Evolutionary conservation across 75 land plant genomes (phyloP), one percentile per base, ranked within the genome.

Genomic region (Isoetes taiwanensis): DNA sequence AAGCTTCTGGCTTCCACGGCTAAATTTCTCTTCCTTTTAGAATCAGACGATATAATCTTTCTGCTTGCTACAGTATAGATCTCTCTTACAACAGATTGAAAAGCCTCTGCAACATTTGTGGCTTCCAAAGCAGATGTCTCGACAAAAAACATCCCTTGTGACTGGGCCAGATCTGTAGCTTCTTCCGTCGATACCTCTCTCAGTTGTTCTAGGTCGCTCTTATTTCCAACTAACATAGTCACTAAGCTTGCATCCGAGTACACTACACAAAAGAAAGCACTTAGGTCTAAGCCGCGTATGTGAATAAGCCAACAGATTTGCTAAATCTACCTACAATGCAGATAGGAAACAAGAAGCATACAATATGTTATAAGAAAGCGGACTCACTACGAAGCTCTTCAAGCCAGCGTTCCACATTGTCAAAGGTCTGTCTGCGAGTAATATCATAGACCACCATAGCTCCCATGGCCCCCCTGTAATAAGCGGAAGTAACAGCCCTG

Each of bases 101-200:
- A 88, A n/a, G 95, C 95, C 24, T 62, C 54, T 16, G 60, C 38
- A 0, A 88, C 95, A 56, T 88, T 88, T 27, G 95, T 82, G n/a
- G 95, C 81, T 60, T 88, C 80, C 16, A 88, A 73, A 0, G 95
- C 90, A 21, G 90, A 88, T 10, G 95, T 88, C 71, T 88, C 95
- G 29, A 88, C 77, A 62, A 85, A 88, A 56, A 79, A 85, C 57
- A 88, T 34, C 16, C 76, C 71, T 54, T 85, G 73, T 4, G 76
- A 61, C 65, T 85, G 80, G 2, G 95, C 90, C 28, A 88, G 63
- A 34, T 64, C 32, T 32, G 80, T 79, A 37, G 82, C 95, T 67
- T 88, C 91, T 25, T 71, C 82, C 24, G 77, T 74, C 2, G 77
- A 41, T 1, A 88, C 95, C 63, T 88, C 80, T 41, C 95, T 73